A percentile compares a stretch with the other conserved stretches of the same genome.
Conservation (phyloP, 2,329 filamentous ascomycete genomes). For the Metarhizium guizhouense region DNA sequence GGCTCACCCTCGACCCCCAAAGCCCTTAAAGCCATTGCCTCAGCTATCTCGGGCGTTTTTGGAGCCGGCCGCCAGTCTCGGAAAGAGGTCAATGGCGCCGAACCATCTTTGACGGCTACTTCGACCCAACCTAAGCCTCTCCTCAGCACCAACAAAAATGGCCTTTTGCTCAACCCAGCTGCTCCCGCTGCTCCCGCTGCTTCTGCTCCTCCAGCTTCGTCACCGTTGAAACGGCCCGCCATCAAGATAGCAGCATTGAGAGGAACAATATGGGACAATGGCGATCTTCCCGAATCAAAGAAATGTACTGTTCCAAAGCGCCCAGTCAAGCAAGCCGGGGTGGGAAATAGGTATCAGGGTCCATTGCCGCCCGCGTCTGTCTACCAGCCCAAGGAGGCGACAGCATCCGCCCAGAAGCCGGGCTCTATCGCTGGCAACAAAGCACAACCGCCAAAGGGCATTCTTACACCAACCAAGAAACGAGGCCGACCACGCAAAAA, state of each 20-base stretch:
- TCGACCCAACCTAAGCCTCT: background rate
- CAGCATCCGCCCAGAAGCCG: slow-evolving; percentile 1
- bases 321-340: background rate
- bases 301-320: slow-evolving; percentile 11
- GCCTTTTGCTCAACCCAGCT: background rate
- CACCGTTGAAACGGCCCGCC: slow-evolving; percentile 15
- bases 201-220: background rate
- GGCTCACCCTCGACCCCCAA: slow-evolving; percentile 19
- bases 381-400: background rate
- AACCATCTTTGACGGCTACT: background rate
- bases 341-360: background rate
- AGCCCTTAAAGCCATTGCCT: slow-evolving; percentile 21
- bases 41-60: slow-evolving; percentile 20
- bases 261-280: slow-evolving; percentile 30
- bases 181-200: background rate
- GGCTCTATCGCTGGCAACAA: slow-evolving; percentile 2
- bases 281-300: slow-evolving; percentile 11
- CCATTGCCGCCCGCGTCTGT: background rate
- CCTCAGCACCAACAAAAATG: background rate
- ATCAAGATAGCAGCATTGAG: slow-evolving; percentile 27
- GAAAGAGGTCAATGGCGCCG: slow-evolving; percentile 6
- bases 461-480: slow-evolving; percentile 41
- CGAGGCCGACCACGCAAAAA: slow-evolving; percentile 38
- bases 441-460: slow-evolving; percentile 37
- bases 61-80: slow-evolving; percentile 13